phyloP scores from a whole-genome alignment of 345 rosid species.

The Eucalyptus cloeziana region DNA sequence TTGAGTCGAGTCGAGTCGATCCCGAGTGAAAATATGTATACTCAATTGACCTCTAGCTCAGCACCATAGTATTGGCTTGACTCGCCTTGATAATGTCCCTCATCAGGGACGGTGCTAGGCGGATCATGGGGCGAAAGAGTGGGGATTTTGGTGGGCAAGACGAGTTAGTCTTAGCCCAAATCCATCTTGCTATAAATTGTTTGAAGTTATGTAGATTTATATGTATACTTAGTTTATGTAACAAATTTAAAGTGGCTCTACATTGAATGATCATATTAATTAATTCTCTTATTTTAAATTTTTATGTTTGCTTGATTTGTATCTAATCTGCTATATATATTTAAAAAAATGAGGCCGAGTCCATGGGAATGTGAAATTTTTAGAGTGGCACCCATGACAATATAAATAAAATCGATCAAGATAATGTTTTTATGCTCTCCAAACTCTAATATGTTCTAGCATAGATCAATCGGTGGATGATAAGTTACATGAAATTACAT shows the following conservation, averaged over 20 bases:
- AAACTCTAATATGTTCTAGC: not conserved
- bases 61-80: not conserved
- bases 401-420: not conserved
- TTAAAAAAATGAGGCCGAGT: rapidly evolving
- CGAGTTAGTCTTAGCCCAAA: not conserved
- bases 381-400: not conserved
- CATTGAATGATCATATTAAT: not conserved
- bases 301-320: not conserved
- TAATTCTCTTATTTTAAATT: not conserved
- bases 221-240: not conserved
- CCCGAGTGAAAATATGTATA: not conserved
- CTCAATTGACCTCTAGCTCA: not conserved
- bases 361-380: not conserved
- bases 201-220: not conserved
- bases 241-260: not conserved
- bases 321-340: not conserved
- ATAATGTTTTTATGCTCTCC: not conserved
- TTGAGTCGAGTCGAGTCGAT: not conserved
- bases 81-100: not conserved
- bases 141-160: not conserved
- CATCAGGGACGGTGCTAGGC: not conserved
- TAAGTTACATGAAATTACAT: not conserved
- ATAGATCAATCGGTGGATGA: not conserved
- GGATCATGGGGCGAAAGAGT: not conserved
- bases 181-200: not conserved